Percentiles rank a stretch among this genome's conserved stretches.
phyloP scores from a whole-genome alignment of 2,329 filamentous ascomycete species.

The Cladosporium oxysporum region DNA sequence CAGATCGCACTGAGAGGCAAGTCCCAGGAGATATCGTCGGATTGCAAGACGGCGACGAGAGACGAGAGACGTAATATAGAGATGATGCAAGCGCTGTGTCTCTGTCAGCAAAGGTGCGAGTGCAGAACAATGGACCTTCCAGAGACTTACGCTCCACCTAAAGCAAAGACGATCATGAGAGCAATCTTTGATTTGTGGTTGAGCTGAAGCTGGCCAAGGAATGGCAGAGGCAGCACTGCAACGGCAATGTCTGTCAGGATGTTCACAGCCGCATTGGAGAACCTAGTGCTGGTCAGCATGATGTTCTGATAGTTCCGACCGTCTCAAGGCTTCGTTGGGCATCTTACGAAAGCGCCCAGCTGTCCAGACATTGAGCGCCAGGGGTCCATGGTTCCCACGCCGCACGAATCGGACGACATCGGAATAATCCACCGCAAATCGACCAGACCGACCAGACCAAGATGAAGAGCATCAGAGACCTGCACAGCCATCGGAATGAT shows the following conservation, averaged over 20 bases:
- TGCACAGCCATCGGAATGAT: constrained; percentile 23
- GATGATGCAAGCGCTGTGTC: constrained; percentile 29
- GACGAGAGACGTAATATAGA: constrained; percentile 30
- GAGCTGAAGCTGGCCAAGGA: constrained; percentile 34
- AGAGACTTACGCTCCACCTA: constrained; percentile 31
- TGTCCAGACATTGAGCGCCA: not conserved
- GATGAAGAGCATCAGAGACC: constrained; percentile 31
- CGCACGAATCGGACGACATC: not conserved
- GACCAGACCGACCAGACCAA: constrained; percentile 32
- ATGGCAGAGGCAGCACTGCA: constrained; percentile 36
- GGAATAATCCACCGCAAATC: constrained; percentile 21
- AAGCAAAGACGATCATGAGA: constrained; percentile 37
- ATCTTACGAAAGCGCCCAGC: not conserved
- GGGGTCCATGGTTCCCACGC: not conserved
- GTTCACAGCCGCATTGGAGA: constrained; percentile 35
- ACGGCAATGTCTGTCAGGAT: constrained; percentile 38
- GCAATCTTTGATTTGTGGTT: constrained; percentile 32
- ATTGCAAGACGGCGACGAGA: constrained; percentile 28
- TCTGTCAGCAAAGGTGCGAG: not conserved
- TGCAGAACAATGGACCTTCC: not conserved
- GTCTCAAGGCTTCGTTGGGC: not conserved
- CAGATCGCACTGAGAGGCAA: constrained; percentile 30
- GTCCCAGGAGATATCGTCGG: constrained; percentile 30
- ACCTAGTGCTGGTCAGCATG: constrained; percentile 20
- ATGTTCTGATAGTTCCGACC: not conserved